These are phyloP conservation scores for Datisca glomerata DNA, from an alignment of 306 rosid species.

Conservation along the genomic window DNA sequence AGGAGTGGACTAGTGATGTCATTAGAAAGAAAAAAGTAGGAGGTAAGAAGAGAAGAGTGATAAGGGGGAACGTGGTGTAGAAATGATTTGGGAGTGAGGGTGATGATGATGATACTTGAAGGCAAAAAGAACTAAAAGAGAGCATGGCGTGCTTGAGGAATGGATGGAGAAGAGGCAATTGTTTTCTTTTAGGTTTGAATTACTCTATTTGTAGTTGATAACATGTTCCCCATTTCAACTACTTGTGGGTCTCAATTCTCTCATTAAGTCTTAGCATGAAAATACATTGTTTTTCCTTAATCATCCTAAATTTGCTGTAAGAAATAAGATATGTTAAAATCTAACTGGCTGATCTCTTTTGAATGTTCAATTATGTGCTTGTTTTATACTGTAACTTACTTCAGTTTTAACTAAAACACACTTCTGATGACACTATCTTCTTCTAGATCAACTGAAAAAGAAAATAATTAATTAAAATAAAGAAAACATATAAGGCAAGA, in stretches of 20 bases:
- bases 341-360: too few relatives aligned
- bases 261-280: too few relatives aligned
- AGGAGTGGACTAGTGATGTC: not conserved
- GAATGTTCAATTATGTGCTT: too few relatives aligned
- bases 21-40: not conserved
- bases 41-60: slow-evolving; percentile 12
- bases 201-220: not conserved
- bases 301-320: too few relatives aligned
- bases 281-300: too few relatives aligned
- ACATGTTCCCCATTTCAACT: not conserved
- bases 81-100: slow-evolving; percentile 74
- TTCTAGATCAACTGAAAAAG: too few relatives aligned
- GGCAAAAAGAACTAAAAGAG: slow-evolving; percentile 25
- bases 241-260: not conserved
- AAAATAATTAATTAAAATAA: too few relatives aligned
- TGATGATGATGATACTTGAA: slow-evolving; percentile 42
- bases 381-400: too few relatives aligned
- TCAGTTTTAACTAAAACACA: too few relatives aligned
- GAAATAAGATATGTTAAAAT: too few relatives aligned
- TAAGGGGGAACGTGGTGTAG: slow-evolving; percentile 28
- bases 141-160: slow-evolving; percentile 51
- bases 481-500: too few relatives aligned
- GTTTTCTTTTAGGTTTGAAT: not conserved
- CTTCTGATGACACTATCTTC: too few relatives aligned
- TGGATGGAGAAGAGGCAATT: slow-evolving; percentile 13